Evolutionary conservation across 2,329 filamentous ascomycete species (phyloP).

Genomic region (Aspergillus sp.): DNA sequence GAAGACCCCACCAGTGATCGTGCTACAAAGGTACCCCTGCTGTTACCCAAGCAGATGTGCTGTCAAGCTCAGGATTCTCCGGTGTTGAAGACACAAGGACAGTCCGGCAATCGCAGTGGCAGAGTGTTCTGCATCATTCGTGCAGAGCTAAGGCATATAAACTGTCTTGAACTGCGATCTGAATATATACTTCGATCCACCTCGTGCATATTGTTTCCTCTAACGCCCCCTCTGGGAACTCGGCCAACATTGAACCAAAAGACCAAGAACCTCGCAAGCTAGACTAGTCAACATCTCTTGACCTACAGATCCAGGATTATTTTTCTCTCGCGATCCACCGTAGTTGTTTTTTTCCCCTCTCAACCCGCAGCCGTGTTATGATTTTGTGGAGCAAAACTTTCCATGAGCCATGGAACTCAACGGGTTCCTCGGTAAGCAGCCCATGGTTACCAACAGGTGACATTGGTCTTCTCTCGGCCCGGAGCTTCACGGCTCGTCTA

Average conservation of each 20-base stretch:
- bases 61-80: background rate
- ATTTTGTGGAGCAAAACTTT: constrained; percentile 5
- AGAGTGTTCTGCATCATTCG: constrained; percentile 1
- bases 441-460: background rate
- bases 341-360: background rate
- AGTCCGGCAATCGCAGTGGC: background rate
- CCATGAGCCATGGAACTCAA: constrained; percentile 1
- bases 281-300: background rate
- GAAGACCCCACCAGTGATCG: background rate
- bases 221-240: background rate
- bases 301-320: background rate
- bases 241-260: background rate
- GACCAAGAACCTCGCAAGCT: background rate
- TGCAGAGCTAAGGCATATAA: constrained; percentile 10
- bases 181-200: background rate
- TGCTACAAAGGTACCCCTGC: background rate
- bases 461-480: background rate
- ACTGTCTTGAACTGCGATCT: background rate
- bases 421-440: background rate
- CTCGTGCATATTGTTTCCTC: background rate
- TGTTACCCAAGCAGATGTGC: background rate
- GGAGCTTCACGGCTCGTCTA: background rate
- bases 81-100: background rate
- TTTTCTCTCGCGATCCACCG: background rate
- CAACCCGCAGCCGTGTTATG: background rate